Evolutionary conservation across 305 asterid species (phyloP), one percentile per base, ranked within the genome.

Genomic region (Rubia occidens): DNA sequence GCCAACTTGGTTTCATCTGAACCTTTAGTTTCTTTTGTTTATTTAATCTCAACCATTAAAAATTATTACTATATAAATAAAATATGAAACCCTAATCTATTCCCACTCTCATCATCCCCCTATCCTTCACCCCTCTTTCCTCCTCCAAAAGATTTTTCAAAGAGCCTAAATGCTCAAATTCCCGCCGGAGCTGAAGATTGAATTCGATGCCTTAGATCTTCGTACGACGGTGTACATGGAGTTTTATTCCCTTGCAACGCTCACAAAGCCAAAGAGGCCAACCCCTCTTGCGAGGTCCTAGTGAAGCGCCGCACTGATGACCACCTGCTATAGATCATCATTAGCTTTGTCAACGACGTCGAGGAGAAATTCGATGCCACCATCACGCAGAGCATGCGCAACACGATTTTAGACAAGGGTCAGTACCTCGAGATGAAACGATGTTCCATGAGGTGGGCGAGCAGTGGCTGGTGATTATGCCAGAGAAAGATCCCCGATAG

Each of bases 231-330:
- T 95, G 60, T 89, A 94, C 77, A 88, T 89, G 98, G 98, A 92
- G 68, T 92, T 92, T 74, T 92, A 72, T 91, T 97, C 0, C 96
- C 88, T 77, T 92, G 96, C 82, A 92, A 89, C 61, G 96, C 96
- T 43, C 86, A 89, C 26, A 87, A 88, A 81, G 91, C 98, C 37
- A 92, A 85, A 66, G 96, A 92, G 60, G 89, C 97, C 13, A 89
- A 89, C 75, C 96, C 97, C 40, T 74, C 79, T 69, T 92, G 98
- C 76, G 94, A 89, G 81, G 81, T 92, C 59, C 88, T 84, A 71
- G 96, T 90, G 66, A 89, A 90, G 85, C 97, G 97, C 69, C 95
- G 98, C 62, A 90, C 95, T 58, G 97, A 92, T 72, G 95, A 92
- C 76, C 81, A 78, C 62, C 95, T 92, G 1, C 96, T 96, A 2